Evolutionary conservation across 257 asterid genomes (phyloP).

Genomic region (Penstemon eatonii): DNA sequence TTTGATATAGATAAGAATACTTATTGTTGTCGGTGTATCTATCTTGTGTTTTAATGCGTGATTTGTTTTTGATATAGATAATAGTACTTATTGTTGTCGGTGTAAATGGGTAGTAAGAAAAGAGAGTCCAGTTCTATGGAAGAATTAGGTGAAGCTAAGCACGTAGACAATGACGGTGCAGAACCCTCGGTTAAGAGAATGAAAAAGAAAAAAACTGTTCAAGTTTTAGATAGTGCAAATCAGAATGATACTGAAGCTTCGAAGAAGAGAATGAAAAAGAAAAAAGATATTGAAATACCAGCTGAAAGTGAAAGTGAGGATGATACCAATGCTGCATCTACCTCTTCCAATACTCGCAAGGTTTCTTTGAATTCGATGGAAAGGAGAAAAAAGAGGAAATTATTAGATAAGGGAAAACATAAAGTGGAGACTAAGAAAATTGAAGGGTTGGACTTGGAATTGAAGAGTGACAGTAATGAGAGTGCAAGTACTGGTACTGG

Average conservation of each 20-base stretch:
- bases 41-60: neutral
- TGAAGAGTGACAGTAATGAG: slow-evolving; percentile 33
- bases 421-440: slow-evolving; percentile 32
- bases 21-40: neutral
- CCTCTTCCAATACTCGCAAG: slow-evolving; percentile 32
- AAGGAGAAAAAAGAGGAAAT: slow-evolving; percentile 58
- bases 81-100: slow-evolving; percentile 1
- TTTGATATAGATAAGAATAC: slow-evolving; percentile 16
- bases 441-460: slow-evolving; percentile 33
- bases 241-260: slow-evolving; percentile 35
- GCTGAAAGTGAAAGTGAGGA: slow-evolving; percentile 30
- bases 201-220: slow-evolving; percentile 42
- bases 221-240: slow-evolving; percentile 6
- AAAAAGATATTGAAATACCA: slow-evolving; percentile 34
- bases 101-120: slow-evolving; percentile 62
- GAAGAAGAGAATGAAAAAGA: slow-evolving; percentile 56
- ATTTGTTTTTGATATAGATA: slow-evolving; percentile 20
- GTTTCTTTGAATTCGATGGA: slow-evolving; percentile 63
- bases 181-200: slow-evolving; percentile 55
- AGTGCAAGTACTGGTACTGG: slow-evolving; percentile 35
- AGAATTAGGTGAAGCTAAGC: slow-evolving; percentile 24
- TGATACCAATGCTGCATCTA: slow-evolving; percentile 39
- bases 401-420: slow-evolving; percentile 59
- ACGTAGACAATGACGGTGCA: slow-evolving; percentile 31
- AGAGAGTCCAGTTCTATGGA: slow-evolving; percentile 46